These are phyloP conservation scores for Eucalyptus sideroxylon DNA, from an alignment of 345 rosid species.

Conservation along the genomic window DNA sequence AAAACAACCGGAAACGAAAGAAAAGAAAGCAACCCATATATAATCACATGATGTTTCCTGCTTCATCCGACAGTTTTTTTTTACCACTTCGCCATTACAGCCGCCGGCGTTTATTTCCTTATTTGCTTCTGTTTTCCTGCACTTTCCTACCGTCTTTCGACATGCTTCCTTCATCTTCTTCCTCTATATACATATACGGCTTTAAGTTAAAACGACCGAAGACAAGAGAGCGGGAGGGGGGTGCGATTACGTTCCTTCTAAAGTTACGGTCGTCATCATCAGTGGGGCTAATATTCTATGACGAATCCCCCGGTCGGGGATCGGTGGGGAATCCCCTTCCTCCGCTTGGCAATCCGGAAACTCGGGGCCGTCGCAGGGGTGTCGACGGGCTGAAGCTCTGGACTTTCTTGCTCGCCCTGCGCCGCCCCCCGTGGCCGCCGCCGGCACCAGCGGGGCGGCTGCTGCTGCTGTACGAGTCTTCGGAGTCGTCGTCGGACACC, in stretches of 20 bases:
- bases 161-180: not conserved
- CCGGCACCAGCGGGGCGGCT: not conserved
- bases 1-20: not conserved
- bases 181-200: slow-evolving; percentile 2
- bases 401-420: not conserved
- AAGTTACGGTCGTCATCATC: not conserved
- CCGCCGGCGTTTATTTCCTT: not conserved
- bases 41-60: not conserved
- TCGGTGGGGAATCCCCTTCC: slow-evolving; percentile 60
- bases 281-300: slow-evolving; percentile 20
- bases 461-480: slow-evolving; percentile 25
- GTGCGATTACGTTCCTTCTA: not conserved
- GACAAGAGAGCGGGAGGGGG: not conserved
- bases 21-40: not conserved
- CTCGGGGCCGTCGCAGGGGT: slow-evolving; percentile 31
- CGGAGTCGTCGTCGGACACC: slow-evolving; percentile 14
- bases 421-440: not conserved
- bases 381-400: slow-evolving; percentile 45
- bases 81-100: not conserved
- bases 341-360: slow-evolving; percentile 25
- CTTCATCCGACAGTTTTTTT: not conserved
- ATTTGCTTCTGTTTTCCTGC: not conserved
- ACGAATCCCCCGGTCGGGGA: slow-evolving; percentile 62
- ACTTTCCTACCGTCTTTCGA: not conserved
- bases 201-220: not conserved